Evolutionary conservation across 176 grass and related monocot genomes (phyloP), one percentile per base, ranked within the genome.

Genomic region (Oropetium thomaeum): DNA sequence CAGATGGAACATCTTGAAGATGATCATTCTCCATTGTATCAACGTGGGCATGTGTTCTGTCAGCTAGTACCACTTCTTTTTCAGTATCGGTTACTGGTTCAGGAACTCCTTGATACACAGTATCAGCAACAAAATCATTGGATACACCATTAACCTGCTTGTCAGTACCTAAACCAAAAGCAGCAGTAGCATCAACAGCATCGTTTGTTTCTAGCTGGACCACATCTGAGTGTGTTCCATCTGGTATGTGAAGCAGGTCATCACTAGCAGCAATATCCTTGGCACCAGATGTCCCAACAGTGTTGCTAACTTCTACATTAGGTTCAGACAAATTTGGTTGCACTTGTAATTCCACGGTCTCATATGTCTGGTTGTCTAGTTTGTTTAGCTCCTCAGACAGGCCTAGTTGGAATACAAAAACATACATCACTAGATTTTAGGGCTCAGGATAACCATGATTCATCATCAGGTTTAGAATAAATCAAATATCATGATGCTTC

Each of bases 341-440:
- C 62, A 42, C 58, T 32, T 83, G 43, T 54, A 67, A 10, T 65
- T 80, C 76, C 70, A 58, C 65, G 58, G 25, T 71, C 73, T 74
- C 85, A 49, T 92, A 96, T 53, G 72, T 82, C 70, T 32, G 85
- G 34, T 52, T 39, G 12, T 92, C 85, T 19, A 90, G 65, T 34
- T 71, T 48, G 65, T 86, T 92, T 48, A 99, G 57, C 70, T 92
- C 84, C 54, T 82, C 83, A 68, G 82, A 90, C 65, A 84, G 65
- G 79, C 92, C 96, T 99, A 69, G 38, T 80, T 60, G 71, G 20
- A 16, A 76, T 62, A 62, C 48, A 64, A 41, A 79, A 79, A 71
- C 35, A 87, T 41, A 19, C 40, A 65, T 8, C 10, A 66, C 38
- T 58, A 51, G 39, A 49, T 26, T 40, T 52, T 32, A 65, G 64